Base-by-base conservation (phyloP, 148 eudicot genomes). In the Fagopyrum esculentum region DNA sequence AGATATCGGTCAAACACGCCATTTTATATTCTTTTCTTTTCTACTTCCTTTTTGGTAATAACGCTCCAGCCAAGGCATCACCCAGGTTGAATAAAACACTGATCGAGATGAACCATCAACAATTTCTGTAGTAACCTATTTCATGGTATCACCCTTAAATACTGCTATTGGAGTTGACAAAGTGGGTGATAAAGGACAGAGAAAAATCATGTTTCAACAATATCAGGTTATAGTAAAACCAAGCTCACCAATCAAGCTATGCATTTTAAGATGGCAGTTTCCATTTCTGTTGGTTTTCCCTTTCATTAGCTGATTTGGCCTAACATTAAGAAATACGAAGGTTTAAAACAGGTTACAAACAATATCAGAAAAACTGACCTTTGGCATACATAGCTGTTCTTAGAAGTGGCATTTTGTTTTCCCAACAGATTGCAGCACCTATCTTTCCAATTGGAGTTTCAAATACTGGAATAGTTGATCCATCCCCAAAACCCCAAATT, bases 401-500 rank as follows among this genome's bases (percentile, higher is more conserved):
- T 73, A 94, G 76, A 77, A 94, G 89, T 30, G 98, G 98, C 98
- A 94, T 94, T 82, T 83, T 90, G 80, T 91, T 94, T 74, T 94
- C 98, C 98, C 97, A 92, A 76, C 97, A 94, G 74, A 94, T 92
- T 35, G 86, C 98, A 76, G 96, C 93, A 66, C 98, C 98, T 66
- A 92, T 83, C 81, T 90, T 92, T 13, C 97, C 98, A 68, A 90
- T 70, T 17, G 97, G 90, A 22, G 98, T 91, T 49, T 94, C 96
- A 79, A 86, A 94, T 72, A 94, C 93, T 13, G 96, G 98, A 83
- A 91, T 77, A 15, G 97, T 92, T 26, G 98, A 92, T 71, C 96
- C 98, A 80, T 94, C 98, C 22, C 96, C 98, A 83, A 92, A 92
- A 6, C 97, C 98, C 98, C 98, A 94, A 5, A 92, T 90, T 54